Percentiles rank a stretch among this genome's conserved stretches.
These are phyloP conservation scores for Lachnellula occidentalis DNA, from an alignment of 2,329 filamentous ascomycete species.

Conservation along the genomic window DNA sequence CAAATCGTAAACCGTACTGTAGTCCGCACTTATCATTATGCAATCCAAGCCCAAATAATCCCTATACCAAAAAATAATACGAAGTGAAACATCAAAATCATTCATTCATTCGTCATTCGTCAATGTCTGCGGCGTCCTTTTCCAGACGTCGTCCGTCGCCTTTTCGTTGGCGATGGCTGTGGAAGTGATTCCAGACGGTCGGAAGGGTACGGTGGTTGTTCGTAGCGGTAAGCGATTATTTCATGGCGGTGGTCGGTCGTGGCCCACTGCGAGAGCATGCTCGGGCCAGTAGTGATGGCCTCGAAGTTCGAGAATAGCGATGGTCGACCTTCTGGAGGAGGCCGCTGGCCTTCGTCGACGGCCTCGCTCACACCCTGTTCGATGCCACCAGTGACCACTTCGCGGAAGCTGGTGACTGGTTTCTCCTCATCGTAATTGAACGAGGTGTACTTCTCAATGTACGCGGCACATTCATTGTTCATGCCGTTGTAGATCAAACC, in stretches of 20 bases:
- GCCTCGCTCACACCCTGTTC: background rate
- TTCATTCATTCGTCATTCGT: background rate
- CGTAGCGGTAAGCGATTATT: background rate
- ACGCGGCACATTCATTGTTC: conserved; percentile 4
- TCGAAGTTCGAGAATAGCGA: background rate
- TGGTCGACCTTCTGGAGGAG: background rate
- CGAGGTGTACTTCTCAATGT: background rate
- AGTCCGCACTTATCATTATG: background rate
- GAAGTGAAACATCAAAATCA: background rate
- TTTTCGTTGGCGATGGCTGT: background rate
- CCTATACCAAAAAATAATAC: background rate
- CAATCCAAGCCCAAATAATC: background rate
- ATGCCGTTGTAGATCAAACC: conserved; percentile 5
- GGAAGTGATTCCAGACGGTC: background rate
- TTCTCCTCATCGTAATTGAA: background rate
- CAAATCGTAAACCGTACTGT: background rate
- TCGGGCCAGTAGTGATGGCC: background rate
- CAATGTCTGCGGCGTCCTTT: background rate
- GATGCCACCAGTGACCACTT: background rate
- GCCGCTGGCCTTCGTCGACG: background rate
- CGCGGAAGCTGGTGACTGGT: background rate
- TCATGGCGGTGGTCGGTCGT: conserved; percentile 3
- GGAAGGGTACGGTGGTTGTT: background rate
- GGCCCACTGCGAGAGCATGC: background rate
- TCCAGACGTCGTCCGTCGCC: background rate